Base-by-base conservation (phyloP, 768 basidiomycete species). In the Tricholoma hemisulphureum region DNA sequence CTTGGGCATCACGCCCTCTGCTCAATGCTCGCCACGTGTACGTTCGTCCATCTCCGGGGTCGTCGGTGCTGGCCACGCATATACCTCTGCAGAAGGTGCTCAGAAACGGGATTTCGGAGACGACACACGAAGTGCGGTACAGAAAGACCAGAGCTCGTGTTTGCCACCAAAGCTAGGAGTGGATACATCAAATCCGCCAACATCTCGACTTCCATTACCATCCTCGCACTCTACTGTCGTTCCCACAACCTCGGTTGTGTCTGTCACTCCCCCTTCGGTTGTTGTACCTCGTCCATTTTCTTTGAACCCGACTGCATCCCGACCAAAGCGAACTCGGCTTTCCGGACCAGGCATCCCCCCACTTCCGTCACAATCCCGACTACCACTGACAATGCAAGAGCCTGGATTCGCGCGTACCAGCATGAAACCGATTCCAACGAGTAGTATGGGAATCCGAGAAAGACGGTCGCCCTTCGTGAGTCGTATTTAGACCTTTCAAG, bases 391-490 rank as follows among this genome's bases (percentile, higher is more conserved):
- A n/a, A 49, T 4, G 16, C 26, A 49, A 18, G 28, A 49, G 11
- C n/a, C 46, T 18, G 29, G 46, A 49, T n/a, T 18, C 6, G 29
- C 16, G 13, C 46, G 46, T 9, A n/a, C 46, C 26, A n/a, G 26
- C 16, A 49, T 49, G 46, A 49, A 49, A 4, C 26, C 24, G n/a
- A 49, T 49, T 28, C 46, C 46, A 8, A 49, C 29, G 46, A 28
- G 46, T 28, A 49, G 13, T n/a, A 28, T 48, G 46, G 26, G 24
- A n/a, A 28, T 56, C 21, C 61, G 68, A 54, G 68, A 66, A 21
- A 55, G 71, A 37, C 62, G 65, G 9, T 70, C 70, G 28, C 70
- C 67, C 26, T 57, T 61, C 23, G 69, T 73, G 53, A 58, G 69
- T 63, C n/a, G 20, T 51, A 37, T 23, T 39, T 58, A 13, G 10